A percentile compares a stretch with the other conserved stretches of the same genome.
phyloP scores from a whole-genome alignment of 2,329 filamentous ascomycete species.

The Epichloe gansuensis region DNA sequence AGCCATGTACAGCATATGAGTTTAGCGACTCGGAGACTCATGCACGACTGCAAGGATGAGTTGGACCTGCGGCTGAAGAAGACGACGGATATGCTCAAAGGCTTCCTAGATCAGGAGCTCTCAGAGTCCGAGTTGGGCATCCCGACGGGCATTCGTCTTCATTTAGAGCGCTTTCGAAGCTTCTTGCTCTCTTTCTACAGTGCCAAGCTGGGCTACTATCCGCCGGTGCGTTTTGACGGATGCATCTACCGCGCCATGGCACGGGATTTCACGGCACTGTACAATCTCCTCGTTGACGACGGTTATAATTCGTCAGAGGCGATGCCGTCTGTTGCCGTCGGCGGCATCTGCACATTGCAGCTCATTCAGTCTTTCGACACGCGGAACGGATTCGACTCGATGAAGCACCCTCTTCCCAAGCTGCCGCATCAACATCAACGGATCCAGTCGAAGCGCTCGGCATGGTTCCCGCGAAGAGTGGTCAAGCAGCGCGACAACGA shows the following conservation, averaged over 20 bases:
- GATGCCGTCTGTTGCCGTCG: conserved; percentile 42
- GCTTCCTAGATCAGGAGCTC: conserved; percentile 59
- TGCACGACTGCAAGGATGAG: conserved; percentile 48
- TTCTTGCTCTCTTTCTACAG: conserved; percentile 57
- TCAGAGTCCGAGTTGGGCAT: conserved; percentile 54
- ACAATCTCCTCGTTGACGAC: conserved; percentile 57
- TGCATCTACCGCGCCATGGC: conserved; percentile 48
- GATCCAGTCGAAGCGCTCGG: conserved; percentile 20
- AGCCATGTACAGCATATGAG: conserved; percentile 29
- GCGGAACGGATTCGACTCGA: conserved; percentile 42
- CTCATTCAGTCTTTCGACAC: conserved; percentile 54
- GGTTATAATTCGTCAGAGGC: conserved; percentile 34
- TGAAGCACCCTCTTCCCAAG: conserved; percentile 54
- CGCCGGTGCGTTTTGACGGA: conserved; percentile 37
- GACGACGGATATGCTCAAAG: conserved; percentile 45
- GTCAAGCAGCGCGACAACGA: conserved; percentile 33
- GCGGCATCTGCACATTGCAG: conserved; percentile 58
- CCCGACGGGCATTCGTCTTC: conserved; percentile 43
- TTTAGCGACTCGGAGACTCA: conserved; percentile 46
- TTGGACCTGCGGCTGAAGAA: conserved; percentile 50
- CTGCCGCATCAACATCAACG: conserved; percentile 37
- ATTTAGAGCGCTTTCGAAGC: conserved; percentile 59
- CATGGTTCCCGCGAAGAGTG: conserved; percentile 27
- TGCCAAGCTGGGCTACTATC: conserved; percentile 57
- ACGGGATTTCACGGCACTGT: conserved; percentile 57